A percentile compares a stretch with the other conserved stretches of the same genome.
phyloP scores from a whole-genome alignment of 2,329 filamentous ascomycete genomes.

The Teratosphaeria gauchensis region DNA sequence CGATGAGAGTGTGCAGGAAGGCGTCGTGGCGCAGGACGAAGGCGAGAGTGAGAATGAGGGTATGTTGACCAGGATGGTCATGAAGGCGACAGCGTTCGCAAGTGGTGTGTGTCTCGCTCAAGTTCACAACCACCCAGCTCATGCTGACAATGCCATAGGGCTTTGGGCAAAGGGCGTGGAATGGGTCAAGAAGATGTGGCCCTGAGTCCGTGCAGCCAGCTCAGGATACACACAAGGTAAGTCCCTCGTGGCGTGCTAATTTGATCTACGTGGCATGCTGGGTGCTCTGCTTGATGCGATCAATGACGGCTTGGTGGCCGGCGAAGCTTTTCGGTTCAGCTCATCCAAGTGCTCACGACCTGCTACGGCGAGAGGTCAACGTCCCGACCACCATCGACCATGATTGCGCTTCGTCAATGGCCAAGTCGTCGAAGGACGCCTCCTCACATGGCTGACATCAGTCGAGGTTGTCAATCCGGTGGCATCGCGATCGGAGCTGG shows the following conservation, averaged over 20 bases:
- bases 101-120: neutral
- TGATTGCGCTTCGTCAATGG: neutral
- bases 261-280: neutral
- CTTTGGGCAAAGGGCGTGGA: neutral
- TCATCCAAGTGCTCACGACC: neutral
- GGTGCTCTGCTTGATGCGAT: neutral
- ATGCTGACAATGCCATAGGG: neutral
- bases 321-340: neutral
- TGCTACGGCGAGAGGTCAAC: neutral
- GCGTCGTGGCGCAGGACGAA: neutral
- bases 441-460: neutral
- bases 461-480: neutral
- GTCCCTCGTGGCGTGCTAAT: neutral
- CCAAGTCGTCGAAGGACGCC: neutral
- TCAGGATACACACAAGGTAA: neutral
- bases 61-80: neutral
- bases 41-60: neutral
- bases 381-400: neutral
- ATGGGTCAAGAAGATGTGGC: neutral
- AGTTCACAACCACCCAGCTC: neutral
- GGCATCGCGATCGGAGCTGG: neutral
- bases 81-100: neutral
- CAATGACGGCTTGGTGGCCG: neutral
- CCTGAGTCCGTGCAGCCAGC: neutral
- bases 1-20: neutral